These are phyloP conservation scores for Lophium mytilinum DNA, from an alignment of 495 filamentous ascomycete genomes.

Conservation along the genomic window DNA sequence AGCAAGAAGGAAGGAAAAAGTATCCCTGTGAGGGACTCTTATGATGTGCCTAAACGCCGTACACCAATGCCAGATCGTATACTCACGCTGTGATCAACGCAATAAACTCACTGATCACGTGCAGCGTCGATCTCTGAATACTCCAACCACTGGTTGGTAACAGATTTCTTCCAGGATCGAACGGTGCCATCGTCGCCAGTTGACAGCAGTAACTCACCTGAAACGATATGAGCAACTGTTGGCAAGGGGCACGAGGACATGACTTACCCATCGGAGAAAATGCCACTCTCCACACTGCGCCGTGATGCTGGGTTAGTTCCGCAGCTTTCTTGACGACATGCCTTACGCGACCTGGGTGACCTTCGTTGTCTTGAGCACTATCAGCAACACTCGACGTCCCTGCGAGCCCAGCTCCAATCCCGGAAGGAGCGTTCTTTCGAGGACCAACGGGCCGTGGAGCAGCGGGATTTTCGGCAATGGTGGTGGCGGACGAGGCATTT, in stretches of 20 bases:
- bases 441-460: slow-evolving; percentile 6
- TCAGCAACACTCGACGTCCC: slow-evolving; percentile 30
- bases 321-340: slow-evolving; percentile 33
- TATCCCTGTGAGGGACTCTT: too few species aligned
- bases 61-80: too few species aligned
- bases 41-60: too few species aligned
- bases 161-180: slow-evolving; percentile 31
- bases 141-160: slow-evolving; percentile 25
- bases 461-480: slow-evolving; percentile 1
- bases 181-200: slow-evolving; percentile 34
- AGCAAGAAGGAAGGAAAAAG: too few species aligned
- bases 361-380: slow-evolving; percentile 6
- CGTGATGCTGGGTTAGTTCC: slow-evolving; percentile 30
- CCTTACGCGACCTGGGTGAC: slow-evolving; percentile 29
- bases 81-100: too few species aligned
- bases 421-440: slow-evolving; percentile 16
- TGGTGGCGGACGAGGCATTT: slow-evolving; percentile 11
- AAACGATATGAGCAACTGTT: background rate
- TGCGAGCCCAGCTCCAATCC: slow-evolving; percentile 52
- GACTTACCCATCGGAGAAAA: slow-evolving; percentile 33
- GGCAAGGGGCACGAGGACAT: too few species aligned
- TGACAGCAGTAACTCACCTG: slow-evolving; percentile 32
- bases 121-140: slow-evolving; percentile 22
- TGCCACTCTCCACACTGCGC: slow-evolving; percentile 35
- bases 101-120: background rate